A percentile compares a stretch with the other conserved stretches of the same genome.
Conservation (phyloP, 768 basidiomycete species). For the Suillus occidentalis region DNA sequence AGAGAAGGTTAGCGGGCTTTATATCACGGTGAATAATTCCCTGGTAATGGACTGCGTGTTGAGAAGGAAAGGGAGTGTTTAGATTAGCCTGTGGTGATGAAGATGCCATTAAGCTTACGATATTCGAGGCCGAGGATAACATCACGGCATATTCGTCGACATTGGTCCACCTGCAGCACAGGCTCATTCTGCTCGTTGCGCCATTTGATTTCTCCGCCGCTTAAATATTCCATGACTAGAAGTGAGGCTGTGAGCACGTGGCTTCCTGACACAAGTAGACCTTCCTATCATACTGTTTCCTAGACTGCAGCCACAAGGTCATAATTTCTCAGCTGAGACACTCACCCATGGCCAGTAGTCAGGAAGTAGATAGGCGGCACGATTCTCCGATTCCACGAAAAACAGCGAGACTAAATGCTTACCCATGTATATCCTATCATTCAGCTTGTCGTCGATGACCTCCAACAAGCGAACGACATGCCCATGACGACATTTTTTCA, state of each 20-base stretch:
- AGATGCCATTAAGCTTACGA: conserved; percentile 52
- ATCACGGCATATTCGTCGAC: conserved; percentile 86
- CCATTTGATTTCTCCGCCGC: conserved; percentile 96
- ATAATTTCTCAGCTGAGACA: conserved; percentile 31
- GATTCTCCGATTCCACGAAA: conserved; percentile 15
- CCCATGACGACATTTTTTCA: conserved; percentile 93
- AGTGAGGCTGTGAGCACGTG: conserved; percentile 20
- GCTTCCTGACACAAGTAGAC: conserved; percentile 9
- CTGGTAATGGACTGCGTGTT: conserved; percentile 82
- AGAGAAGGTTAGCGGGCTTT: conserved; percentile 96
- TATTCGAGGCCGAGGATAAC: conserved; percentile 95
- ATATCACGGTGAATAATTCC: conserved; percentile 99
- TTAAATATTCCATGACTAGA: conserved; percentile 93
- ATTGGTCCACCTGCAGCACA: conserved; percentile 79
- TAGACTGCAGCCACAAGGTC: conserved; percentile 33
- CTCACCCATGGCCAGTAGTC: conserved; percentile 28
- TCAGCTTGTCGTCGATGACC: conserved; percentile 90
- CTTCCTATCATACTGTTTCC: conserved; percentile 32
- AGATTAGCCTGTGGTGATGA: conserved; percentile 1
- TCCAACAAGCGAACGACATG: conserved; percentile 89
- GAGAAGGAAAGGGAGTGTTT: background rate
- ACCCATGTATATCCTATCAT: conserved; percentile 94
- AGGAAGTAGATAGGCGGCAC: conserved; percentile 23
- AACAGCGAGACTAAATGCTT: conserved; percentile 35
- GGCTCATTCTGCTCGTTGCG: conserved; percentile 62